A percentile compares a stretch with the other conserved stretches of the same genome.
These are phyloP conservation scores for Solanum etuberosum DNA, from an alignment of 257 asterid species.

Conservation along the genomic window DNA sequence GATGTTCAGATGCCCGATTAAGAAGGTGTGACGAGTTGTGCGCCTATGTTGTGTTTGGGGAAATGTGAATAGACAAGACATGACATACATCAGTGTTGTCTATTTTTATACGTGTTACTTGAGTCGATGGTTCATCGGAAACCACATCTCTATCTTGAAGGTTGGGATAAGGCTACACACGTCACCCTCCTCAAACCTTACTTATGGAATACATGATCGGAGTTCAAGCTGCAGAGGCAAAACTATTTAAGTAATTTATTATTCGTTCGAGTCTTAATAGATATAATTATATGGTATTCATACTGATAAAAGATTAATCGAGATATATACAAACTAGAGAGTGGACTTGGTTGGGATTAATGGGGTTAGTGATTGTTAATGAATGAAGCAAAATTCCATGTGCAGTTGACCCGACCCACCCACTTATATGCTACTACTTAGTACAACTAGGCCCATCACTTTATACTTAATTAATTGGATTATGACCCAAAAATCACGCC, in stretches of 20 bases:
- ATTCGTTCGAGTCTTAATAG: background rate
- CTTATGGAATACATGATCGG: background rate
- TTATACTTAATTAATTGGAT: background rate
- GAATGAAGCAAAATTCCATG: conserved; percentile 18
- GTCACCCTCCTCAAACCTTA: background rate
- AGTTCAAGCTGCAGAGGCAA: background rate
- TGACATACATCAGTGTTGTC: background rate
- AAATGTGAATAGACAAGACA: background rate
- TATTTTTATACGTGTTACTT: background rate
- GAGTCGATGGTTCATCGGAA: background rate
- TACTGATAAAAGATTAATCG: background rate
- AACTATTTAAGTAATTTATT: no score
- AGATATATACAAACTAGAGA: background rate
- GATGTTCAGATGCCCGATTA: background rate
- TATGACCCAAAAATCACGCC: conserved; percentile 33
- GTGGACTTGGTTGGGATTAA: background rate
- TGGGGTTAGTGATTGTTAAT: background rate
- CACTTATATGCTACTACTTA: background rate
- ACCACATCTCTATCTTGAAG: background rate
- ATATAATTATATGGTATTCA: no score
- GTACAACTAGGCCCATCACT: background rate
- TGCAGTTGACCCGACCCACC: conserved; percentile 25
- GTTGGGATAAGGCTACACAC: background rate
- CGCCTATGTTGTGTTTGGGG: background rate
- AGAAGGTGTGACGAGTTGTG: background rate